Conservation (phyloP, 2,329 filamentous ascomycete genomes). For the Exophiala calicioides region DNA sequence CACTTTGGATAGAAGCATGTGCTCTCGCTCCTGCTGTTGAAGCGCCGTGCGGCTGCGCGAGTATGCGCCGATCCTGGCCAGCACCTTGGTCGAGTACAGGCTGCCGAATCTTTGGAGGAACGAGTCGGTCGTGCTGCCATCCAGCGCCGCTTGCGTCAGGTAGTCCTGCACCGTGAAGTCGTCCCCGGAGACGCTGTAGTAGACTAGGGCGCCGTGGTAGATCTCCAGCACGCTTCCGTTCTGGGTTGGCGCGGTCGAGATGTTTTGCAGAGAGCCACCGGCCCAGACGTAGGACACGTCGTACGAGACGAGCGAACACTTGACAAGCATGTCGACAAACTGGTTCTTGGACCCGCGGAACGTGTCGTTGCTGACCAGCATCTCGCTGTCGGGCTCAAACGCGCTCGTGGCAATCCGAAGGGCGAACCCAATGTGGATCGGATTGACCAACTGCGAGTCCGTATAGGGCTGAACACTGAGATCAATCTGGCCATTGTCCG, state of each 20-base stretch:
- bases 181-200: conserved; percentile 7
- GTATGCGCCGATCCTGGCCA: conserved; percentile 19
- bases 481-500: conserved; percentile 7
- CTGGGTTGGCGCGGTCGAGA: conserved; percentile 1
- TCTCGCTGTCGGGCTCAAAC: conserved; percentile 12
- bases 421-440: conserved; percentile 18
- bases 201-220: conserved; percentile 13
- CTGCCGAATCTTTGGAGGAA: conserved; percentile 14
- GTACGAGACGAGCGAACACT: conserved; percentile 18
- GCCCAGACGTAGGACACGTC: conserved; percentile 20
- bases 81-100: conserved; percentile 13
- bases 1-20: conserved; percentile 19
- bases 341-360: too few species aligned
- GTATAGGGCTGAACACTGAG: conserved; percentile 7
- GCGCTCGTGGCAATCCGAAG: conserved; percentile 1
- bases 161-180: conserved; percentile 15
- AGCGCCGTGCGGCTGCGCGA: conserved; percentile 7
- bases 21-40: conserved; percentile 10
- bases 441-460: conserved; percentile 20
- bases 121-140: conserved; percentile 12
- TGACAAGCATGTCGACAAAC: conserved; percentile 19
- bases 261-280: conserved; percentile 5
- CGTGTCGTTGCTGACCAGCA: conserved; percentile 8
- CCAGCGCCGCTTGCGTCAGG: conserved; percentile 8
- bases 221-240: conserved; percentile 24